Conservation (phyloP, 176 grass and related monocot species). For the Puccinellia tenuiflora region DNA sequence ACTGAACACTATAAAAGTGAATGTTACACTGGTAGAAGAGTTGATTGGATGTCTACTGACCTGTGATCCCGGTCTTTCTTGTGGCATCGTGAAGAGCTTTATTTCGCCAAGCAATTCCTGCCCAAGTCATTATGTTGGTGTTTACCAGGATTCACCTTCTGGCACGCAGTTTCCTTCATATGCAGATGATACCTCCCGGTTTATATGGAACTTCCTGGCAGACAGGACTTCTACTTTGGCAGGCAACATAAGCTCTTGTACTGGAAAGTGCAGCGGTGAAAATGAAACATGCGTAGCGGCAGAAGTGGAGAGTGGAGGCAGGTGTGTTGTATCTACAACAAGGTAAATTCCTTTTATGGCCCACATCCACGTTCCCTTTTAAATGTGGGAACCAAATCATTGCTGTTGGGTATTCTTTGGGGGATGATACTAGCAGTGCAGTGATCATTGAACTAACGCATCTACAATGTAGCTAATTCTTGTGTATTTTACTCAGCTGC, state of each 20-base stretch:
- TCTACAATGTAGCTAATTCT: not conserved
- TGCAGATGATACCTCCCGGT: slow-evolving; percentile 88
- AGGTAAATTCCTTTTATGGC: slow-evolving; percentile 41
- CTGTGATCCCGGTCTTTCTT: slow-evolving; percentile 87
- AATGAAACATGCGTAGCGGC: slow-evolving; percentile 62
- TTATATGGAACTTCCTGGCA: slow-evolving; percentile 92
- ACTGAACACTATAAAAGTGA: slow-evolving; percentile 84
- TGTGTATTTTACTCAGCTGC: not conserved
- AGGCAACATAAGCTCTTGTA: slow-evolving; percentile 51
- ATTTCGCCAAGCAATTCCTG: slow-evolving; percentile 67
- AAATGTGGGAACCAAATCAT: not conserved
- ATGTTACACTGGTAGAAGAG: slow-evolving; percentile 77
- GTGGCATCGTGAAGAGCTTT: slow-evolving; percentile 57
- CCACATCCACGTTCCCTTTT: not conserved
- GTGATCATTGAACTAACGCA: not conserved
- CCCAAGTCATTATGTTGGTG: slow-evolving; percentile 93
- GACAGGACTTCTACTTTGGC: slow-evolving; percentile 45
- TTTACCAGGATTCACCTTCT: slow-evolving; percentile 63
- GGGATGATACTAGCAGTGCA: not conserved
- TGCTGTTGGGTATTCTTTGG: not conserved
- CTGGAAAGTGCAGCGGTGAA: slow-evolving; percentile 50
- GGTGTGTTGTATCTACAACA: slow-evolving; percentile 77
- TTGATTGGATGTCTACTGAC: slow-evolving; percentile 69
- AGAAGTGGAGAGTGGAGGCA: slow-evolving; percentile 73
- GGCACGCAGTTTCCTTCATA: slow-evolving; percentile 49